Evolutionary conservation across 805 yeast species (phyloP).

Genomic region (Yarrowia sp.): DNA sequence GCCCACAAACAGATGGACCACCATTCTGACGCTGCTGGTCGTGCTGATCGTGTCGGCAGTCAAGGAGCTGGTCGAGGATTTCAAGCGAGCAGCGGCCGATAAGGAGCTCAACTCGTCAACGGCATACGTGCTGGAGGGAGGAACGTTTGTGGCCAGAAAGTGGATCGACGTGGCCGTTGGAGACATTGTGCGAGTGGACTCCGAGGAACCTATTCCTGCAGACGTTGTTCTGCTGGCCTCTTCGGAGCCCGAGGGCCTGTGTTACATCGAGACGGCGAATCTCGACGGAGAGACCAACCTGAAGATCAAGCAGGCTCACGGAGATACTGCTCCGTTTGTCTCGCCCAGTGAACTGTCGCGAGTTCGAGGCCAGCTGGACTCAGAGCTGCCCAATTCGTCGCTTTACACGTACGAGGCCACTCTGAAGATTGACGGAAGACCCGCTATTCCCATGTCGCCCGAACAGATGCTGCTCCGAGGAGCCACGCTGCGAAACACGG

Average conservation of each 20-base stretch:
- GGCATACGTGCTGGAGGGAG: constrained; percentile 57
- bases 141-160: constrained; percentile 57
- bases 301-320: constrained; percentile 84
- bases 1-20: constrained; percentile 94
- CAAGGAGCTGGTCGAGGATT: constrained; percentile 86
- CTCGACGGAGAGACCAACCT: constrained; percentile 97
- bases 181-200: constrained; percentile 77
- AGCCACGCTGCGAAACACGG: constrained; percentile 90
- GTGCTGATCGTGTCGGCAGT: constrained; percentile 89
- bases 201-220: constrained; percentile 92
- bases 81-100: constrained; percentile 85
- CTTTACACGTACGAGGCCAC: constrained; percentile 95
- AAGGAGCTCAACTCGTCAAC: constrained; percentile 80
- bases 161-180: constrained; percentile 94
- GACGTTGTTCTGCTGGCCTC: constrained; percentile 81
- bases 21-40: constrained; percentile 83
- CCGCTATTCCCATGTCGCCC: constrained; percentile 68
- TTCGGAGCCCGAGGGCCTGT: constrained; percentile 97
- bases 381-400: constrained; percentile 93
- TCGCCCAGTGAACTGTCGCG: constrained; percentile 58
- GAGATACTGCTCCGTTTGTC: constrained; percentile 71
- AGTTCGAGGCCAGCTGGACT: constrained; percentile 59
- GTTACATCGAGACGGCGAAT: constrained; percentile 96
- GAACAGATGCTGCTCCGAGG: constrained; percentile 93
- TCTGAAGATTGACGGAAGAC: constrained; percentile 43